Percentiles rank a stretch among this genome's conserved stretches.
Evolutionary conservation across 257 asterid species (phyloP).

Genomic region (Forsythia suspensa): DNA sequence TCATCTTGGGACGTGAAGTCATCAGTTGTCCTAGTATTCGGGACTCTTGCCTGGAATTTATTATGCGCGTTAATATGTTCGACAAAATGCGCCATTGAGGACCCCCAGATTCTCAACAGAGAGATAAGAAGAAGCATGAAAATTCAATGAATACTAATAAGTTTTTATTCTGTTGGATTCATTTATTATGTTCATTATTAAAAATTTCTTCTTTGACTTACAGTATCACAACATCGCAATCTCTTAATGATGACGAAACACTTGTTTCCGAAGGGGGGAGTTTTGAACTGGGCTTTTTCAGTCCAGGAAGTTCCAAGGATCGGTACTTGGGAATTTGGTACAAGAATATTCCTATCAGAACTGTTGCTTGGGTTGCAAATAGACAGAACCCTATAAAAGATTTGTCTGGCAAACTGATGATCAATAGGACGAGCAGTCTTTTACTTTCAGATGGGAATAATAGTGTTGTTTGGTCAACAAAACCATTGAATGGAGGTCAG

Average conservation of each 20-base stretch:
- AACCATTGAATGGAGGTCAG: slow-evolving; percentile 20
- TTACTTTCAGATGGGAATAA: slow-evolving; percentile 21
- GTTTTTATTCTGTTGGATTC: slow-evolving; percentile 13
- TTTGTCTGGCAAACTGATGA: slow-evolving; percentile 28
- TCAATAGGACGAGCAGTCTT: slow-evolving; percentile 24
- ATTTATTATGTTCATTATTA: slow-evolving; percentile 10
- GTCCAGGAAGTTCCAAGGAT: slow-evolving; percentile 30
- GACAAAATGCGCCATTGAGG: neutral
- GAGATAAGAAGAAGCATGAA: neutral
- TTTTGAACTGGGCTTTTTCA: slow-evolving; percentile 42
- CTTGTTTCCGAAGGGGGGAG: slow-evolving; percentile 35
- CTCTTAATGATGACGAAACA: slow-evolving; percentile 32
- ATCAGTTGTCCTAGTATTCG: neutral
- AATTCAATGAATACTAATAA: slow-evolving; percentile 20
- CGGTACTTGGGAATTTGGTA: slow-evolving; percentile 46
- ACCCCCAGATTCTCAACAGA: slow-evolving; percentile 6
- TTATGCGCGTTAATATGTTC: neutral
- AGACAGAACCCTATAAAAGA: slow-evolving; percentile 30
- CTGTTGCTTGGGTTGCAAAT: slow-evolving; percentile 50
- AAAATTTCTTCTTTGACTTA: slow-evolving; percentile 18
- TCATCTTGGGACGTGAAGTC: neutral
- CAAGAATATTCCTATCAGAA: slow-evolving; percentile 39
- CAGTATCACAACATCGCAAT: slow-evolving; percentile 20
- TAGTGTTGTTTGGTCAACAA: slow-evolving; percentile 28
- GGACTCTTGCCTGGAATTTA: neutral